Conservation (phyloP, 345 rosid species). For the Brassica carinata region DNA sequence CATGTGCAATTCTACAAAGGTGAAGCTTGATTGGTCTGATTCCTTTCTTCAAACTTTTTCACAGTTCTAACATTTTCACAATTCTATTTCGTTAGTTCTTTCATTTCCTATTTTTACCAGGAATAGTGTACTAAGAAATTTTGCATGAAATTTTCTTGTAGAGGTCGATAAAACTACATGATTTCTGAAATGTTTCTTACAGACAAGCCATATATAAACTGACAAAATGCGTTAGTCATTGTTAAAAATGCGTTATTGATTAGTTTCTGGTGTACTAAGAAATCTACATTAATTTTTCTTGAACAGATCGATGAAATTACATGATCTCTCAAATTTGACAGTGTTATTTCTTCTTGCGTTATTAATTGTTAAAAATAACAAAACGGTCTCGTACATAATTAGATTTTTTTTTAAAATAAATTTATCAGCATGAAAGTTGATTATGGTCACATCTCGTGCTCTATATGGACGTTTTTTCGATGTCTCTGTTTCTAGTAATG, state of each 20-base stretch:
- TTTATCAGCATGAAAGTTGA: neutral
- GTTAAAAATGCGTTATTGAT: neutral
- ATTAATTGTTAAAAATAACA: neutral
- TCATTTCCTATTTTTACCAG: neutral
- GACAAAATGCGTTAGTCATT: neutral
- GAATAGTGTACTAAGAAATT: neutral
- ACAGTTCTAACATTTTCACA: neutral
- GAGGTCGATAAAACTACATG: neutral
- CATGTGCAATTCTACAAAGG: neutral
- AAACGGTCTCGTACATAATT: neutral
- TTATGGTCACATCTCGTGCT: neutral
- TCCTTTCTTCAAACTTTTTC: neutral
- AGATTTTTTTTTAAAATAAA: neutral
- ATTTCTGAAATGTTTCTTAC: neutral
- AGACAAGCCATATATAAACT: neutral
- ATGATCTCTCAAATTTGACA: slow-evolving; percentile 3
- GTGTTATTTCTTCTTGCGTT: neutral
- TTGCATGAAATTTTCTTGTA: neutral
- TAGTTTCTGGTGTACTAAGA: neutral
- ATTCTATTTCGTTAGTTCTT: neutral
- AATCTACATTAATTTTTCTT: neutral
- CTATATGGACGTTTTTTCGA: neutral
- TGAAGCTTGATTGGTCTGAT: neutral
- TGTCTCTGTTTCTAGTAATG: neutral
- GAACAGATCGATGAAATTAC: neutral